Base-by-base conservation (phyloP, 768 basidiomycete genomes). In the Butyriboletus loyo region DNA sequence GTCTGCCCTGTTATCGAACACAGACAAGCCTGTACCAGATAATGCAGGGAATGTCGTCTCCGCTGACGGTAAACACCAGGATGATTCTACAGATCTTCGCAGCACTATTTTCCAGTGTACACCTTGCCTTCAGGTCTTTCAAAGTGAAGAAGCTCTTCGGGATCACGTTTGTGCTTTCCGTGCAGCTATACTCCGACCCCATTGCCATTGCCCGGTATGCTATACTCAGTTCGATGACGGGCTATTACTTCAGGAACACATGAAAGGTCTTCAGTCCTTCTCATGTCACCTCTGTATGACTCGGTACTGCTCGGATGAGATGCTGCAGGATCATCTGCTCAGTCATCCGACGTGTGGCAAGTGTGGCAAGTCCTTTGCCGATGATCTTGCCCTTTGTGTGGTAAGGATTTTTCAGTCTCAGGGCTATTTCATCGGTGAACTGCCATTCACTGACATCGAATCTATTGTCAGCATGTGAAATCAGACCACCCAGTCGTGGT, bases 311-410 rank as follows among this genome's bases (percentile, higher is more conserved):
- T 66, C 64, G 25, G 45, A 58, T 10, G 58, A 60, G 48, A 58
- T 62, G 48, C n/a, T 68, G 25, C 54, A 64, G 19, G 64, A 68
- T 30, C 66, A 67, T 52, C 13, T 64, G 0, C 49, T 64, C 25
- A 25, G 43, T 11, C 66, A 67, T 44, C 61, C 66, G 4, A 53
- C 56, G 7, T 67, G 66, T 48, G 31, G 31, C 52, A 68, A 54
- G 47, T 67, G 66, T 14, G 39, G 30, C 46, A 51, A 49, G 27
- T 30, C 43, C 2, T 67, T 67, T 55, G 43, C 46, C 15, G 55
- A 66, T 39, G 27, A 58, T 41, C 47, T 58, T 43, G 30, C 56
- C 25, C 57, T 67, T 10, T 63, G 61, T 11, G 40, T 31, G 22
- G 66, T 67, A 51, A 56, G 66, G 32, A 22, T 38, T 27, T 39